Evolutionary conservation across 768 basidiomycete species (phyloP).

Genomic region (Boletellus ananas): DNA sequence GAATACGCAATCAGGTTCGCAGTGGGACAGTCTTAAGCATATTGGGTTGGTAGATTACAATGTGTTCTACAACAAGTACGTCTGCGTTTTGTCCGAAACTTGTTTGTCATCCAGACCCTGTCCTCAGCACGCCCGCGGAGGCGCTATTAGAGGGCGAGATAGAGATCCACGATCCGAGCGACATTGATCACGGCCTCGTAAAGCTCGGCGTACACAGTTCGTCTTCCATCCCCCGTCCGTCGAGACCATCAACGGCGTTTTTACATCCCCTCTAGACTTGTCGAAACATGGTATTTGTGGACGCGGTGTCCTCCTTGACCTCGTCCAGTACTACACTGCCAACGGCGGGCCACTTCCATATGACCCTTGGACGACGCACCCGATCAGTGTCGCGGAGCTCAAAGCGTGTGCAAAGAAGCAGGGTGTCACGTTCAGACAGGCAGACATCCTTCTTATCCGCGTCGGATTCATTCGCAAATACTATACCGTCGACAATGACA

Average conservation of each 20-base stretch:
- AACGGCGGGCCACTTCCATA: conserved; percentile 45
- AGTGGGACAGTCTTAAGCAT: conserved; percentile 68
- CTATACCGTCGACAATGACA: conserved; percentile 38
- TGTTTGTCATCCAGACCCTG: background rate
- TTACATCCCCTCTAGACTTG: conserved; percentile 46
- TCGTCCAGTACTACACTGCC: conserved; percentile 51
- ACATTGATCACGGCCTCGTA: conserved; percentile 43
- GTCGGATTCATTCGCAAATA: conserved; percentile 63
- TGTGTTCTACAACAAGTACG: conserved; percentile 62
- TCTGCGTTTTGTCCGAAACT: background rate
- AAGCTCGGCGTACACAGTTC: conserved; percentile 67
- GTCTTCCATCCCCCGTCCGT: conserved; percentile 19
- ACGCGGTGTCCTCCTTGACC: conserved; percentile 62
- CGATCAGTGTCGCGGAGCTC: conserved; percentile 51
- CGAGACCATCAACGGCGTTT: background rate
- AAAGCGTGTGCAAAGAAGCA: conserved; percentile 56
- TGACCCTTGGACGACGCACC: conserved; percentile 58
- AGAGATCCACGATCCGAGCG: conserved; percentile 45
- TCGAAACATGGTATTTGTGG: conserved; percentile 68
- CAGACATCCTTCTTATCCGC: conserved; percentile 58
- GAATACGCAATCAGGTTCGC: conserved; percentile 70
- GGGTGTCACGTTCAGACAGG: conserved; percentile 54
- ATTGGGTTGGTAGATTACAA: conserved; percentile 50
- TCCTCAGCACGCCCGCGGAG: conserved; percentile 39
- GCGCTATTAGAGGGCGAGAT: conserved; percentile 44